Evolutionary conservation across 164 flowering plant genomes (phyloP).

Genomic region (Vitis rupestris): DNA sequence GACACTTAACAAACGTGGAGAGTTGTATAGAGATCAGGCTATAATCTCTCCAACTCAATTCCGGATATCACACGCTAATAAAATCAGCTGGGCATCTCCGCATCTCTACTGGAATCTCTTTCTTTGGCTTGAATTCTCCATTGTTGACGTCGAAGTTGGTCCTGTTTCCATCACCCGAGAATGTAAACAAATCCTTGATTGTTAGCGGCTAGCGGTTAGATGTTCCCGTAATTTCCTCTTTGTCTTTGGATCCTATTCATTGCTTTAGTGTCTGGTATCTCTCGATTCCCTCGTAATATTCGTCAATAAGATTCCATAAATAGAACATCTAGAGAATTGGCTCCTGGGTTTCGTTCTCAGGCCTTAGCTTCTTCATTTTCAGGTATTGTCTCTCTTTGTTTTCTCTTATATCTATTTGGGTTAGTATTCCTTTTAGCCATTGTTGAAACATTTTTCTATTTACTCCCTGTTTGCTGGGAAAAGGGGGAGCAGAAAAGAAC

Average conservation of each 20-base stretch:
- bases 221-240: neutral
- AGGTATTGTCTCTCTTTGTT: slow-evolving; percentile 9
- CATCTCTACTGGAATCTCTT: slow-evolving; percentile 8
- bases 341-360: slow-evolving; percentile 3
- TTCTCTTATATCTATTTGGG: neutral
- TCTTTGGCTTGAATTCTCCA: neutral
- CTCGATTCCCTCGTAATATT: slow-evolving; percentile 1
- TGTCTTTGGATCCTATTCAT: neutral
- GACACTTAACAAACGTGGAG: too few relatives aligned
- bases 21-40: too few relatives aligned
- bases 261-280: too few relatives aligned
- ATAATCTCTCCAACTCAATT: neutral
- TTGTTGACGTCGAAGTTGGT: slow-evolving; percentile 3
- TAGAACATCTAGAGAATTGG: neutral
- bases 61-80: neutral
- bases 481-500: neutral
- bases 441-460: neutral
- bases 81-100: slow-evolving; percentile 7
- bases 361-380: slow-evolving; percentile 10
- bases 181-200: neutral
- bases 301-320: neutral
- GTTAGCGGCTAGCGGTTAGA: neutral
- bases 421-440: neutral
- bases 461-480: slow-evolving; percentile 1
- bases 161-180: neutral